Evolutionary conservation across 2,329 filamentous ascomycete species (phyloP), one percentile per base, ranked within the genome.

Genomic region (Xylaria digitata): DNA sequence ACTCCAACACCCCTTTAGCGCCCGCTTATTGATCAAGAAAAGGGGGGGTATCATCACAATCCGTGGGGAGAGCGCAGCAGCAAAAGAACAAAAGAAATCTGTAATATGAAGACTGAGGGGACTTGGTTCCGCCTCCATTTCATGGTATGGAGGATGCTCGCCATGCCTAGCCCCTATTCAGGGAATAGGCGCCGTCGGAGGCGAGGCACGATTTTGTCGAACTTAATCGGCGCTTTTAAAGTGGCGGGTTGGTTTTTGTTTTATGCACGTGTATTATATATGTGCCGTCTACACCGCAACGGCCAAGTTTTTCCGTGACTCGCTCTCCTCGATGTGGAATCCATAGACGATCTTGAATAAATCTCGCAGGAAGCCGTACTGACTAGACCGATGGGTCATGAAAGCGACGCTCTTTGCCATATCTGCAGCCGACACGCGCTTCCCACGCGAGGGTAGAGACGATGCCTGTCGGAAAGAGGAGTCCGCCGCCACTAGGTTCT

Each of bases 331-430:
- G 17, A 93, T 80, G 54, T 90, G 87, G 75, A 95, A 95, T 3
- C 93, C 92, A 78, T 96, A 97, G 2, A 97, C 93, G 46, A 95
- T 84, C 60, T 88, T 87, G 81, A 92, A 97, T 15, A 97, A 83
- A 74, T 97, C 94, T 56, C 89, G 85, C 69, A 97, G 81, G 84
- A 95, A 97, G 8, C 83, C 83, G 78, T 96, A 96, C 73, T 94
- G 89, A 63, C 88, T 85, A 32, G 85, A 85, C 43, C 87, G 89
- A 63, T 88, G 84, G 59, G 87, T 87, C 87, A 97, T 92, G 83
- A 90, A 90, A 59, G 86, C 84, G 6, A 97, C 91, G 56, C 92
- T 92, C 78, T 90, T 91, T 42, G 92, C 92, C 69, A 96, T 88
- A 72, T 97, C 94, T n/a, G 84, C 80, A 0, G 92, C 92, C 3